A percentile compares a stretch with the other conserved stretches of the same genome.
These are phyloP conservation scores for Daldinia sp. DNA, from an alignment of 2,329 filamentous ascomycete genomes.

Conservation along the genomic window DNA sequence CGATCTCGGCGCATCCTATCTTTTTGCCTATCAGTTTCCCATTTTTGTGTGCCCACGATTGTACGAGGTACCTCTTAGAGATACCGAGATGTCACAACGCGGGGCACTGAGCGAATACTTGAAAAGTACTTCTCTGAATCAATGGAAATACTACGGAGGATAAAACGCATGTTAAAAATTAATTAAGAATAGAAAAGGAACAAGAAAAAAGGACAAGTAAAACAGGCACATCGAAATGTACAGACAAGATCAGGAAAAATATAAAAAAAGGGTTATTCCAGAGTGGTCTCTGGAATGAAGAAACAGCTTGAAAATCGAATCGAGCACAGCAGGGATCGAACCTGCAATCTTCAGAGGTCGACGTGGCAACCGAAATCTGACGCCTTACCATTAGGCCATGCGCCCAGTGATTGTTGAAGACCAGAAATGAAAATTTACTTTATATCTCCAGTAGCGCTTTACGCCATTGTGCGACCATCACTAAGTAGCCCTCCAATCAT, in stretches of 20 bases:
- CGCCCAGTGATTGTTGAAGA: slow-evolving; percentile 17
- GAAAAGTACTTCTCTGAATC: no score
- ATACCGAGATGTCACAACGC: no score
- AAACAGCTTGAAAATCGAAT: slow-evolving; percentile 21
- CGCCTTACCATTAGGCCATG: slow-evolving; percentile 48
- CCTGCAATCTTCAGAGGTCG: slow-evolving; percentile 46
- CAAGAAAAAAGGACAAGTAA: no score
- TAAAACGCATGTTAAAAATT: no score
- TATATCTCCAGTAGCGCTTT: background rate
- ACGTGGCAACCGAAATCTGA: slow-evolving; percentile 44
- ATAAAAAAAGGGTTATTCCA: background rate
- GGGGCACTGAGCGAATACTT: no score
- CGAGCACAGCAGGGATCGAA: slow-evolving; percentile 47
- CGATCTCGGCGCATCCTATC: slow-evolving; percentile 30
- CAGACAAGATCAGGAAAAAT: background rate
- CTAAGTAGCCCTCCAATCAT: background rate
- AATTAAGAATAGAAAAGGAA: no score
- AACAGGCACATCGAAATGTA: no score
- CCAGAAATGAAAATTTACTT: background rate
- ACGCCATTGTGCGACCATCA: background rate
- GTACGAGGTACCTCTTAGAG: no score
- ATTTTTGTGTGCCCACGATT: no score
- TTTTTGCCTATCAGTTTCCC: background rate
- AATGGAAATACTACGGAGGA: no score
- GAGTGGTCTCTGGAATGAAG: background rate